Percentiles rank a stretch among this genome's conserved stretches.
phyloP scores from a whole-genome alignment of 306 rosid species.

The Medicago arabica region DNA sequence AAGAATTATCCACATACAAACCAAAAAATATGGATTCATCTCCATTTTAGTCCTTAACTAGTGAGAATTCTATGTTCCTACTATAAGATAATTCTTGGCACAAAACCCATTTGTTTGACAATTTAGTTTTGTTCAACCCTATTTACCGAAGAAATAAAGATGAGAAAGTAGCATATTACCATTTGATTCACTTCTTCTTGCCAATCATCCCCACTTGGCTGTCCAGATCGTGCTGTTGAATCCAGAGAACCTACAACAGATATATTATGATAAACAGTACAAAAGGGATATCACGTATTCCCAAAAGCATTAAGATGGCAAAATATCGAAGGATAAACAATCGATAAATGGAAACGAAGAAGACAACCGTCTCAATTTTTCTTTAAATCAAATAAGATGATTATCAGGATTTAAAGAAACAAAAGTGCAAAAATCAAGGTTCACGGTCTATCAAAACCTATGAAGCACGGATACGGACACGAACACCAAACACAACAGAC shows the following conservation, averaged over 20 bases:
- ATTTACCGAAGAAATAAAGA: constrained; percentile 2
- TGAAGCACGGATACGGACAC: too few species aligned
- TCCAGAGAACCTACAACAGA: constrained; percentile 75
- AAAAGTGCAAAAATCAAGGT: not conserved
- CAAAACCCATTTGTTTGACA: constrained; percentile 18
- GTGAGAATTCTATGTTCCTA: constrained; percentile 8
- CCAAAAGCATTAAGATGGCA: not conserved
- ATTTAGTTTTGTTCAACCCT: constrained; percentile 20
- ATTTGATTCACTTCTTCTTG: constrained; percentile 85
- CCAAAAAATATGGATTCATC: constrained; percentile 6
- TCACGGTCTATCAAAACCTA: too few species aligned
- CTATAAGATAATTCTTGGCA: constrained; percentile 1
- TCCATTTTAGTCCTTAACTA: constrained; percentile 13
- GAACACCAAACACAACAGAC: too few species aligned
- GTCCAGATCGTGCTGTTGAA: constrained; percentile 92
- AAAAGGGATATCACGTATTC: too few species aligned
- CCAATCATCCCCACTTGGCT: constrained; percentile 78
- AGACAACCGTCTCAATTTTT: constrained; percentile 6
- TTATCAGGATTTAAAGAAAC: constrained; percentile 22
- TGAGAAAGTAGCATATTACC: constrained; percentile 53
- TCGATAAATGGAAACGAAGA: constrained; percentile 19
- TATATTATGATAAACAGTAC: constrained; percentile 6
- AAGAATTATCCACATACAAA: constrained; percentile 11
- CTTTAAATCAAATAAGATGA: constrained; percentile 2
- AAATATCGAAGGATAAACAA: constrained; percentile 5